Conservation (phyloP, 495 filamentous ascomycete species). For the Annulohypoxylon bovei region DNA sequence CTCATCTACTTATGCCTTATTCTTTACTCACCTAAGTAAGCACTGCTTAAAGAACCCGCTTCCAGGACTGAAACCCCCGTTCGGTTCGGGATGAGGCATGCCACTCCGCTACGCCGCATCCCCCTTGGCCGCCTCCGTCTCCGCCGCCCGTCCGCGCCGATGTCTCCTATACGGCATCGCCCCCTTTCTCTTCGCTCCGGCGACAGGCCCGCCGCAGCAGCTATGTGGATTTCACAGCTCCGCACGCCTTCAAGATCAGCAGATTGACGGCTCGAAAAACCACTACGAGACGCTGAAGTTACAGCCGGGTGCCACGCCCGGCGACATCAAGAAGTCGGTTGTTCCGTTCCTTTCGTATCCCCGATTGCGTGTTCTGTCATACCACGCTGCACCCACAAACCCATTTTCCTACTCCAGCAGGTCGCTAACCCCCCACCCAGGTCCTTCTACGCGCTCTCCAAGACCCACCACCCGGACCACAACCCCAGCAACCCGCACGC, state of each 20-base stretch:
- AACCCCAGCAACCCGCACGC: conserved; percentile 81
- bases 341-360: background rate
- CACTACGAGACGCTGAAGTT: conserved; percentile 89
- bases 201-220: background rate
- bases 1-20: background rate
- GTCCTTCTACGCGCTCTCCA: conserved; percentile 93
- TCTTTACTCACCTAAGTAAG: background rate
- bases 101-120: conserved; percentile 31
- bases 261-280: conserved; percentile 53
- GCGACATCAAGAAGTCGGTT: conserved; percentile 84
- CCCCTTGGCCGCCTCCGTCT: conserved; percentile 13
- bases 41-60: background rate
- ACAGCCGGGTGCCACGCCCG: conserved; percentile 69
- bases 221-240: conserved; percentile 19
- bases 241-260: conserved; percentile 38
- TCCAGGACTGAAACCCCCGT: conserved; percentile 6
- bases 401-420: conserved; percentile 4
- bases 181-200: conserved; percentile 2
- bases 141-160: conserved; percentile 26
- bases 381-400: background rate
- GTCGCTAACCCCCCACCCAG: conserved; percentile 51
- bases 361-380: background rate
- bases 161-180: conserved; percentile 12
- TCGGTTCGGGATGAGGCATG: conserved; percentile 40
- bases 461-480: conserved; percentile 91